Conservation (phyloP, 768 basidiomycete species). For the Amanita inopinata region DNA sequence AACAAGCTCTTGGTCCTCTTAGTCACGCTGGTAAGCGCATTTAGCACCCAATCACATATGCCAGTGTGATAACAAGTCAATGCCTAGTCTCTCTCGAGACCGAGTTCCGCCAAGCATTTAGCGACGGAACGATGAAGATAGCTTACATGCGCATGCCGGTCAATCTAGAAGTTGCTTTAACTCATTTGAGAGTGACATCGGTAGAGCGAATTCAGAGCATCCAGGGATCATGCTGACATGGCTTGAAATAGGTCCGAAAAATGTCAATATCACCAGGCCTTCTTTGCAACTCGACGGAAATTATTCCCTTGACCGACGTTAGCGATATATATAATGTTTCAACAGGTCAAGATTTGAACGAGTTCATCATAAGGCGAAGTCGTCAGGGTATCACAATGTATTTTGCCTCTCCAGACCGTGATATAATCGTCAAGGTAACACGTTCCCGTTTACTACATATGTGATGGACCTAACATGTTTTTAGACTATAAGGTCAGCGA, state of each 20-base stretch:
- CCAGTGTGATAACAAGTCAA: conserved; percentile 8
- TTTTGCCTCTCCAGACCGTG: conserved; percentile 63
- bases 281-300: conserved; percentile 71
- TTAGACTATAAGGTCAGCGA: conserved; percentile 68
- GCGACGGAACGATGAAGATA: conserved; percentile 58
- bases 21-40: conserved; percentile 44
- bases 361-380: conserved; percentile 74
- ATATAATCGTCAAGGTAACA: conserved; percentile 63
- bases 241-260: conserved; percentile 49
- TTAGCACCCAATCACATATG: background rate
- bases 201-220: conserved; percentile 31
- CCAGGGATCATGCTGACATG: background rate
- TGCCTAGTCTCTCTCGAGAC: conserved; percentile 49
- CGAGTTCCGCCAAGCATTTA: conserved; percentile 44
- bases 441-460: background rate
- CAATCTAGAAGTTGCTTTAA: conserved; percentile 50
- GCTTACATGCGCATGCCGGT: conserved; percentile 62
- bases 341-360: conserved; percentile 60
- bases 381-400: conserved; percentile 65
- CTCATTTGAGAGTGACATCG: conserved; percentile 71
- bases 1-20: conserved; percentile 35
- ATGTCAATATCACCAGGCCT: conserved; percentile 57
- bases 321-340: conserved; percentile 82
- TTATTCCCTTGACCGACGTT: conserved; percentile 70
- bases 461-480: background rate